Evolutionary conservation across 768 basidiomycete species (phyloP), one percentile per base, ranked within the genome.

Genomic region (Calocybe cyanea): DNA sequence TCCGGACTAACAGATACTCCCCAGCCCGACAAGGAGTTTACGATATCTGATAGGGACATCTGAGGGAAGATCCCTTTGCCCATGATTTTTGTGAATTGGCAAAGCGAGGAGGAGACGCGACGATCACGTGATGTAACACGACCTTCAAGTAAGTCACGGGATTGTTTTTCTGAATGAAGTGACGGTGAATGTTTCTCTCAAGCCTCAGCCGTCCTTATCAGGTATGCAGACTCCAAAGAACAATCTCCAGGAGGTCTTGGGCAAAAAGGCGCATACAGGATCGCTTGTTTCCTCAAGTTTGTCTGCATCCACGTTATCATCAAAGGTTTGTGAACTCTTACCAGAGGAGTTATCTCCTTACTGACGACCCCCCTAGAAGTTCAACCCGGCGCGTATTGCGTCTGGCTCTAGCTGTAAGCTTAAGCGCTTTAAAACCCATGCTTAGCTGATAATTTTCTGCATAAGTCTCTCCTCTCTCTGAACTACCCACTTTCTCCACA

Each of bases 21-120:
- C 85, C 87, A 89, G 18, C 76, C 80, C 4, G 73, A 67, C 19
- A 92, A 75, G 2, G 83, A 73, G 40, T 71, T 64, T 31, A 85
- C 75, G 24, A 90, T 83, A 45, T 89, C 87, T 15, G 71, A 56
- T 23, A 73, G 68, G 32, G 75, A 68, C 77, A 88, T 81, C 37
- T 79, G 72, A 1, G 87, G 86, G 50, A 83, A 87, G 35, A 71
- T 76, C 13, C 69, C 71, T 55, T 76, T 77, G 7, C 63, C 67
- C 71, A 75, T 76, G 33, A 49, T 58, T 25, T 45, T 38, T 44
- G 49, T 39, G 19, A 20, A 40, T 47, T 11, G 11, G 25, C n/a
- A n/a, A n/a, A n/a, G n/a, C n/a, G 25, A 6, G 7, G 24, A 34
- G 35, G 31, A 40, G 49, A 55, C 63, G 60, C 62, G 63, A 52